Conservation (phyloP, 2,329 filamentous ascomycete genomes). For the Akanthomyces dipterigenus region DNA sequence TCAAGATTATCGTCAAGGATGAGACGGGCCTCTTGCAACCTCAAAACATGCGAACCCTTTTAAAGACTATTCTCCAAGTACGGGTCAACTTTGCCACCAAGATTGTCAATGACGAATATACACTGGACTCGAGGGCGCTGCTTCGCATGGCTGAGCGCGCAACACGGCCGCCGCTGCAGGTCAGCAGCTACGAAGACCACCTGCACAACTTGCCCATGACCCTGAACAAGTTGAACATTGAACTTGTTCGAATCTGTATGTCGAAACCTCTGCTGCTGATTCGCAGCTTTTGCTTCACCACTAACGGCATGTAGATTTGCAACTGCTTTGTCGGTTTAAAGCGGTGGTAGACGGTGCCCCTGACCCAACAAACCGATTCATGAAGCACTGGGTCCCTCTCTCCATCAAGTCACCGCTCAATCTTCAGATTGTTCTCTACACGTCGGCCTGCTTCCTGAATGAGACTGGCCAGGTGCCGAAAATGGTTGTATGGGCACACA, state of each 20-base stretch:
- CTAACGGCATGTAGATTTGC: conserved; percentile 32
- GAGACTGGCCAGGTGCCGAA: conserved; percentile 42
- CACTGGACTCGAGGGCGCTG: conserved; percentile 21
- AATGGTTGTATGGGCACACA: conserved; percentile 35
- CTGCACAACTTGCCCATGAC: conserved; percentile 35
- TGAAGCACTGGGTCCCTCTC: conserved; percentile 41
- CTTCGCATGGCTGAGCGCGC: conserved; percentile 18
- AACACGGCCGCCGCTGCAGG: conserved; percentile 17
- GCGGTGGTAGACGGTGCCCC: conserved; percentile 43
- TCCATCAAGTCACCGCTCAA: conserved; percentile 44
- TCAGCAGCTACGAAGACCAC: conserved; percentile 27
- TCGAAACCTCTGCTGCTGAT: neutral
- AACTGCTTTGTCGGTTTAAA: conserved; percentile 44
- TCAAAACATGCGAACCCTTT: conserved; percentile 22
- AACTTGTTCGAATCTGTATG: conserved; percentile 43
- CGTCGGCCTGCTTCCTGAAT: conserved; percentile 43
- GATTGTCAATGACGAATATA: conserved; percentile 25
- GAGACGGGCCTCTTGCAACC: conserved; percentile 14
- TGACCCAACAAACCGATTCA: conserved; percentile 36
- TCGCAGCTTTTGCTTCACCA: neutral
- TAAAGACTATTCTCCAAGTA: conserved; percentile 24
- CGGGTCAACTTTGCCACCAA: conserved; percentile 24
- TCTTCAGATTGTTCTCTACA: conserved; percentile 42
- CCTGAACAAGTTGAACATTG: conserved; percentile 36
- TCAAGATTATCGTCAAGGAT: conserved; percentile 12